phyloP scores from a whole-genome alignment of 805 yeast species.

The Lipomyces spencermartinsiae region DNA sequence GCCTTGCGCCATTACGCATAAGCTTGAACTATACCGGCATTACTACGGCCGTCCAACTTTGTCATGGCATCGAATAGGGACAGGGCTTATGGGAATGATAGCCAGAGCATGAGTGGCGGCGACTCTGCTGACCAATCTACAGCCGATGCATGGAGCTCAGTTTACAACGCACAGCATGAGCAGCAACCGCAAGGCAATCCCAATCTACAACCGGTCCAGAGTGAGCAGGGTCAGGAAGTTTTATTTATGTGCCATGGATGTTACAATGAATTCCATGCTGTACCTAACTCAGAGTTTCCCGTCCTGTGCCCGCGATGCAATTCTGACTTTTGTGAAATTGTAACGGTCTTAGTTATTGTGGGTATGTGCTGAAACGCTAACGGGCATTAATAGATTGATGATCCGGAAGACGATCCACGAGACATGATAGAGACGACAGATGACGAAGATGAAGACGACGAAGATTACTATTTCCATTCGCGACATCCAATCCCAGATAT shows the following conservation, averaged over 20 bases:
- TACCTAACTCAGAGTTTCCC: conserved; percentile 24
- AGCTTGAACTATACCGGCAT: background rate
- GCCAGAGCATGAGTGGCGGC: background rate
- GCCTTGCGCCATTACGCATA: background rate
- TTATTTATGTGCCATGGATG: conserved; percentile 33
- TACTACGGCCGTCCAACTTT: background rate
- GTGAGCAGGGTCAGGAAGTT: background rate
- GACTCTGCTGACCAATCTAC: conserved; percentile 4
- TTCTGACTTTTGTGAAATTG: conserved; percentile 38
- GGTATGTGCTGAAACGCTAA: background rate
- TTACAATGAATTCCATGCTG: conserved; percentile 25
- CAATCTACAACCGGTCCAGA: background rate
- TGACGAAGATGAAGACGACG: conserved; percentile 55
- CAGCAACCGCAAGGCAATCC: background rate
- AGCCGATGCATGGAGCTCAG: background rate
- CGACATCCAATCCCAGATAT: background rate
- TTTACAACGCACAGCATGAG: conserved; percentile 2
- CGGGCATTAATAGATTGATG: conserved; percentile 5
- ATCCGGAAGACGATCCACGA: conserved; percentile 12
- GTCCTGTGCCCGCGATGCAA: conserved; percentile 33
- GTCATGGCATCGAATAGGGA: background rate
- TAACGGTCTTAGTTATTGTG: conserved; percentile 6
- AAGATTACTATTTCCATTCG: conserved; percentile 37
- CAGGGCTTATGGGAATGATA: background rate
- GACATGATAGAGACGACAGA: conserved; percentile 28